phyloP scores from a whole-genome alignment of 345 rosid species.

The Microthlaspi erraticum region DNA sequence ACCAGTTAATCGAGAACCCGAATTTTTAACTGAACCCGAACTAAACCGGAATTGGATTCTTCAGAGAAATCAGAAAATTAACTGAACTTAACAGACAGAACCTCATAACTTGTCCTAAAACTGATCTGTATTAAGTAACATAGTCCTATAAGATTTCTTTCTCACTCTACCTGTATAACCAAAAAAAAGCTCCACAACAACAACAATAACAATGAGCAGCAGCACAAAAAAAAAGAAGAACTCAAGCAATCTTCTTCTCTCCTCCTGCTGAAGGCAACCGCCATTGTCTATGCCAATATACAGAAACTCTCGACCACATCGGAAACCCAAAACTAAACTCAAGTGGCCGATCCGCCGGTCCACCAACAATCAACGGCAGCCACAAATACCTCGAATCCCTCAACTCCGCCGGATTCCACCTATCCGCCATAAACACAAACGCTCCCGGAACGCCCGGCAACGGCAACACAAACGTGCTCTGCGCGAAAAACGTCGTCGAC shows the following conservation, averaged over 20 bases:
- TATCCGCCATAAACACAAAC: slow-evolving; percentile 88
- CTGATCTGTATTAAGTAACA: slow-evolving; percentile 33
- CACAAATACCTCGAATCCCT: slow-evolving; percentile 86
- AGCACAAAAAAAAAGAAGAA: slow-evolving; percentile 27
- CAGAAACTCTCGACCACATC: slow-evolving; percentile 82
- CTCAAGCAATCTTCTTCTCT: slow-evolving; percentile 32
- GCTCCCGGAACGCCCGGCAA: slow-evolving; percentile 68
- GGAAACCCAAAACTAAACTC: slow-evolving; percentile 82
- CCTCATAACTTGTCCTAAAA: slow-evolving; percentile 19
- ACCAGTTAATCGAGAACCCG: not conserved
- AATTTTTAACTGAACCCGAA: slow-evolving; percentile 3
- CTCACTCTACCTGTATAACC: slow-evolving; percentile 32
- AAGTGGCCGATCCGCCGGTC: slow-evolving; percentile 78
- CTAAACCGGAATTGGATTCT: slow-evolving; percentile 11
- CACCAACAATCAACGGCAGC: slow-evolving; percentile 85
- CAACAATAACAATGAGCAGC: slow-evolving; percentile 16
- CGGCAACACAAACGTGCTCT: slow-evolving; percentile 81
- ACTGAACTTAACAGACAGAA: slow-evolving; percentile 9
- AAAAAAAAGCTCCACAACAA: slow-evolving; percentile 23
- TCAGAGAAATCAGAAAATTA: not conserved
- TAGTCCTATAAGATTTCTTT: slow-evolving; percentile 8
- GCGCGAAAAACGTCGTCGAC: slow-evolving; percentile 76
- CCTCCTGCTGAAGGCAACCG: slow-evolving; percentile 57
- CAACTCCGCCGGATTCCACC: slow-evolving; percentile 92
- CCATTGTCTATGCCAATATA: slow-evolving; percentile 97